phyloP scores from a whole-genome alignment of 495 filamentous ascomycete species.

The Talaromyces liani region DNA sequence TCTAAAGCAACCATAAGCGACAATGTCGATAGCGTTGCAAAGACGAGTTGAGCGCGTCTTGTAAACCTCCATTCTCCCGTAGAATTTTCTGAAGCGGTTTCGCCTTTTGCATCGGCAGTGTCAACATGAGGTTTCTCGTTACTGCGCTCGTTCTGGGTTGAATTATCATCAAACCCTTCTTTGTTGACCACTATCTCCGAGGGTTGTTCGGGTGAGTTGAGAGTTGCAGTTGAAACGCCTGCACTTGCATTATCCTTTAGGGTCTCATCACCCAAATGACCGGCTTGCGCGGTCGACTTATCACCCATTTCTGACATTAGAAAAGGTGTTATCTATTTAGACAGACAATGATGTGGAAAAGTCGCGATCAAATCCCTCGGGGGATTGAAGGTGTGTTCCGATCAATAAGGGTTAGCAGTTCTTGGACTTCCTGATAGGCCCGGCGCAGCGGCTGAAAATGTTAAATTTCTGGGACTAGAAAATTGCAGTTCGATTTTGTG shows the following conservation, averaged over 20 bases:
- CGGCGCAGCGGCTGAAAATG: not conserved
- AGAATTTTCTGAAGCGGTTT: not conserved
- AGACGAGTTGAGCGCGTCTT: slow-evolving; percentile 10
- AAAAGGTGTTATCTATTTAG: not conserved
- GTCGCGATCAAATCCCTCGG: not conserved
- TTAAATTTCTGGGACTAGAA: not conserved
- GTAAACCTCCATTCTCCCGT: not conserved
- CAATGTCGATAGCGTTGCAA: slow-evolving; percentile 49
- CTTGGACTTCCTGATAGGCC: too few relatives aligned
- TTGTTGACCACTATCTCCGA: not conserved
- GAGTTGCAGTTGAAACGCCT: not conserved
- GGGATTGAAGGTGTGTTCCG: not conserved
- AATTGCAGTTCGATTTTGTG: not conserved
- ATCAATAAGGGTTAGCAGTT: not conserved
- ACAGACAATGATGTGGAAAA: not conserved
- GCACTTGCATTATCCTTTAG: not conserved
- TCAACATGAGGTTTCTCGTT: not conserved
- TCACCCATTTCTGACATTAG: not conserved
- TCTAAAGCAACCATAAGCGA: slow-evolving; percentile 65
- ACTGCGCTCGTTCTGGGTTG: not conserved
- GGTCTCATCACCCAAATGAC: not conserved
- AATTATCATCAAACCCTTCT: not conserved
- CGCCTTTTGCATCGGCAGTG: not conserved
- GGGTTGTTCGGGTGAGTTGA: not conserved
- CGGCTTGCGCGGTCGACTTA: not conserved